Base-by-base conservation (phyloP, 768 basidiomycete genomes). In the Coprinopsis marcescibilis region DNA sequence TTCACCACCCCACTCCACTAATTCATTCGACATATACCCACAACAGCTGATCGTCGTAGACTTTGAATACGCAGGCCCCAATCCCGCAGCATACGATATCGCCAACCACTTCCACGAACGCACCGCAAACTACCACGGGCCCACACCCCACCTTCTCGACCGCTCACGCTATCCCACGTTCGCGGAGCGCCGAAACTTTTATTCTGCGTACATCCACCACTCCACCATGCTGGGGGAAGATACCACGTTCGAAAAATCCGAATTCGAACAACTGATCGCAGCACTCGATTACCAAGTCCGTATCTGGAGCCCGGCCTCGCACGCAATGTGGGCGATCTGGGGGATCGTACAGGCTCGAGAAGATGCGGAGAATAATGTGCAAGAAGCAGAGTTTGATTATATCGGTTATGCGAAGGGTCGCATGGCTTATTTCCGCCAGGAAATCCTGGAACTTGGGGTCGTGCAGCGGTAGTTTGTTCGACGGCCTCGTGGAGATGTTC, bases 71-170 rank as follows among this genome's bases (percentile, higher is more conserved):
- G 91, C 95, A 12, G 76, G 84, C 0, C 85, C 89, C 3, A 98
- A 97, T 59, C 85, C 94, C 20, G 81, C 92, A 2, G 89, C 90
- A 3, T 96, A 83, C 65, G 96, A 99, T 61, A 93, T 99, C 55
- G 95, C 88, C 47, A 95, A 95, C 64, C 92, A 95, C 64, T 96
- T 94, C 67, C 85, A 89, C 60, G 96, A 98, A 66, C 98, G 96
- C 95, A 89, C 89, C 15, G 85, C 90, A 13, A 76, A 96, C 65
- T 98, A 98, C 64, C 85, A 89, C 60, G 73, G 71, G 29, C 58
- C 75, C 3, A 75, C 71, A 0, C 87, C 89, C 7, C 85, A 89
- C 59, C 47, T 84, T 43, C 78, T 89, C 35, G 67, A 81, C 52
- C 62, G 67, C 41, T 66, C 75, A 12, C 71, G 68, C 21, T 96